Percentiles rank a stretch among this genome's conserved stretches.
Evolutionary conservation across 495 filamentous ascomycete species (phyloP).

Genomic region (Cetradonia linearis): DNA sequence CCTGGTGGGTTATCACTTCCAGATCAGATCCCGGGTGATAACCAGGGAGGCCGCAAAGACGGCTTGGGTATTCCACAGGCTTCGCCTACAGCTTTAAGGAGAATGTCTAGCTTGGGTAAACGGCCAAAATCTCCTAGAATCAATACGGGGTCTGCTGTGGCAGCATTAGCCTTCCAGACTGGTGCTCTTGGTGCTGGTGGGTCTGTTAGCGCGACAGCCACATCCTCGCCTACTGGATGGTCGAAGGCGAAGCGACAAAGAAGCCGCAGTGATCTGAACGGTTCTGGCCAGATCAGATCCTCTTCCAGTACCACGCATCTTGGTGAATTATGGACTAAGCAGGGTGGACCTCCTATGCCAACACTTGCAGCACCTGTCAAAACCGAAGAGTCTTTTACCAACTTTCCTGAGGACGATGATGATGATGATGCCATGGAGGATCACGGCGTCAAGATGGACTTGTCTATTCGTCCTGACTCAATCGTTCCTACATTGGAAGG

Average conservation of each 20-base stretch:
- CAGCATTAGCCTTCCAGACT: constrained; percentile 51
- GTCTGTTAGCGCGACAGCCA: constrained; percentile 47
- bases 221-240: constrained; percentile 40
- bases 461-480: constrained; percentile 34
- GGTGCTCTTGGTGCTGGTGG: constrained; percentile 54
- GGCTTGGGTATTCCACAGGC: constrained; percentile 37
- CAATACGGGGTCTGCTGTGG: constrained; percentile 48
- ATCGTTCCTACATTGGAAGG: constrained; percentile 66
- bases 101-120: constrained; percentile 46
- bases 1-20: constrained; percentile 26
- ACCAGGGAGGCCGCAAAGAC: constrained; percentile 33
- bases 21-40: constrained; percentile 32
- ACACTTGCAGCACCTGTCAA: constrained; percentile 34
- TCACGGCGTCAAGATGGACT: constrained; percentile 40
- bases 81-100: constrained; percentile 32
- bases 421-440: constrained; percentile 35
- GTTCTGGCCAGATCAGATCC: constrained; percentile 18
- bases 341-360: constrained; percentile 41
- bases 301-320: constrained; percentile 29
- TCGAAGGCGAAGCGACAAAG: constrained; percentile 48
- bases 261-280: constrained; percentile 62
- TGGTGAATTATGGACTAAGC: constrained; percentile 39
- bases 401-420: constrained; percentile 38
- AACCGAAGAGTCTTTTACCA: constrained; percentile 22
- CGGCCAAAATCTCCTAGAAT: constrained; percentile 50